Evolutionary conservation across 345 rosid genomes (phyloP).

Genomic region (Noccaea caerulescens): DNA sequence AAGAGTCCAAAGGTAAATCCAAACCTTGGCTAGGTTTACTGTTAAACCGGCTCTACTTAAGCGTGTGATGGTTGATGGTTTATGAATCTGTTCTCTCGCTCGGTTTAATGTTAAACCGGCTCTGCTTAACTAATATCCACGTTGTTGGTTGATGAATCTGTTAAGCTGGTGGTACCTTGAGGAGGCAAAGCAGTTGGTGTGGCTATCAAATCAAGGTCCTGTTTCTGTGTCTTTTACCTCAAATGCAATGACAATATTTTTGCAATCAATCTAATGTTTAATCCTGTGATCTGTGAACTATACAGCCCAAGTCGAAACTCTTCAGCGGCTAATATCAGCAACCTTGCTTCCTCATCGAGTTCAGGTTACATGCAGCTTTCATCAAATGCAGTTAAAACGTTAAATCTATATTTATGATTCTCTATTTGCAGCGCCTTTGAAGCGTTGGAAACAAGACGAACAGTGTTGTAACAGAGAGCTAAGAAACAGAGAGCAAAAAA

Average conservation of each 20-base stretch:
- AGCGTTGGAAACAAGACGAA: conserved; percentile 16
- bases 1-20: conserved; percentile 59
- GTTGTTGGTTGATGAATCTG: conserved; percentile 9
- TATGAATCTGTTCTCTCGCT: too few species aligned
- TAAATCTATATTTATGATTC: neutral
- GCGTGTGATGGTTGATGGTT: too few species aligned
- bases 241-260: neutral
- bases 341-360: conserved; percentile 53
- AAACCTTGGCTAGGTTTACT: neutral
- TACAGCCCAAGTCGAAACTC: conserved; percentile 68
- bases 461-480: too few species aligned
- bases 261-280: neutral
- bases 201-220: conserved; percentile 67
- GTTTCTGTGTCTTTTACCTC: neutral
- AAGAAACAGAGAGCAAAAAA: too few species aligned
- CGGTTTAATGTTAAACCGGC: too few species aligned
- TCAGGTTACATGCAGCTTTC: conserved; percentile 55
- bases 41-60: too few species aligned
- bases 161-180: conserved; percentile 56
- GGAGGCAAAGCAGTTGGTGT: conserved; percentile 77
- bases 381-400: neutral
- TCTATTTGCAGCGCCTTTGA: conserved; percentile 57
- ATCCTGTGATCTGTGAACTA: conserved; percentile 6
- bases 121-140: too few species aligned
- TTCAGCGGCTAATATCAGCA: conserved; percentile 70